A percentile compares a stretch with the other conserved stretches of the same genome.
These are phyloP conservation scores for Adansonia grandidieri DNA, from an alignment of 441 rosid species.

Conservation along the genomic window DNA sequence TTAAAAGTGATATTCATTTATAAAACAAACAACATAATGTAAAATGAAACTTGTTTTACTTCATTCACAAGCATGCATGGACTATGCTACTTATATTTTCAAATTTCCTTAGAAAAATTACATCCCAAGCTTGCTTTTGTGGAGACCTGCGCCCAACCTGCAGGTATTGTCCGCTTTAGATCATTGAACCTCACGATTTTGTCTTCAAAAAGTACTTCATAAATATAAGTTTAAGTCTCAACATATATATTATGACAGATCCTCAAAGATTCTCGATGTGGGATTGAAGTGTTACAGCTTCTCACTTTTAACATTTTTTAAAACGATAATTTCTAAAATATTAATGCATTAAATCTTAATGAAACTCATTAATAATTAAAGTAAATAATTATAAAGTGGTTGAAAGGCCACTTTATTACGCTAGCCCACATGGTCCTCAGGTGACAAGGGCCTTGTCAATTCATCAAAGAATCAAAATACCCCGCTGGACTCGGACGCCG, in stretches of 20 bases:
- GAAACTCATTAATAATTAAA: neutral
- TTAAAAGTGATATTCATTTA: neutral
- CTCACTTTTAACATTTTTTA: neutral
- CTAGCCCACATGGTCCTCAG: constrained; percentile 17
- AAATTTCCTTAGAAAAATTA: neutral
- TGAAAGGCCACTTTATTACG: neutral
- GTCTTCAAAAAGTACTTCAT: too few relatives aligned
- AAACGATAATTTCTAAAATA: neutral
- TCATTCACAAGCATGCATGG: neutral
- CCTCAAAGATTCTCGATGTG: too few relatives aligned
- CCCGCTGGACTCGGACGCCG: neutral
- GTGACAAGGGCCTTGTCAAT: constrained; percentile 2
- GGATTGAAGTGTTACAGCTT: neutral
- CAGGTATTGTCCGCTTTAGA: too few relatives aligned
- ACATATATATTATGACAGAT: too few relatives aligned
- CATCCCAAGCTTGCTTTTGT: neutral
- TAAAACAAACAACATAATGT: too few relatives aligned
- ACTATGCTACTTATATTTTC: neutral
- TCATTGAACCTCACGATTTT: too few relatives aligned
- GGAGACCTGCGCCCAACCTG: too few relatives aligned
- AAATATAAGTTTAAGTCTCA: too few relatives aligned
- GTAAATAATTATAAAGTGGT: neutral
- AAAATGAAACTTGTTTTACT: neutral
- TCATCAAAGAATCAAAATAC: constrained; percentile 11
- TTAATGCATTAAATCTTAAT: neutral